Conservation (phyloP, 78 protist species). For the Guillardia theta region DNA sequence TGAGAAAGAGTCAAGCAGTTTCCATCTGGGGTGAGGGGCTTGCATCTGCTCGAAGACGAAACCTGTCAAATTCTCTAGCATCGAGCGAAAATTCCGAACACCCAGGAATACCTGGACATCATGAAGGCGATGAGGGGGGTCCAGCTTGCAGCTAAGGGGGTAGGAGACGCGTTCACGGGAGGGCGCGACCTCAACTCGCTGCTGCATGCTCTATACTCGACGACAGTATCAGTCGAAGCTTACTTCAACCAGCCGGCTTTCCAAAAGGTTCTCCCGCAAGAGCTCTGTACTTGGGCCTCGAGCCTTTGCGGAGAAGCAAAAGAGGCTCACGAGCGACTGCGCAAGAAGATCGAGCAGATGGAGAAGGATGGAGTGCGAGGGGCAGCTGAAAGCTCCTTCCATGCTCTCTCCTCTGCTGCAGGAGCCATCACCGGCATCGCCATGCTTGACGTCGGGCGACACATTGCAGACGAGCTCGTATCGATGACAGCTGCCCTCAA, state of each 20-base stretch:
- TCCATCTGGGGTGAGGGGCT: no score
- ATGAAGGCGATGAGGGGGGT: constrained; percentile 36
- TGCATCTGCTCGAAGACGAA: no score
- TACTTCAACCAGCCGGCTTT: not conserved
- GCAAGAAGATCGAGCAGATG: not conserved
- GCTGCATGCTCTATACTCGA: not conserved
- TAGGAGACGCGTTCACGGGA: constrained; percentile 32
- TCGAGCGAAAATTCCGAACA: no score
- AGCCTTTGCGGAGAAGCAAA: not conserved
- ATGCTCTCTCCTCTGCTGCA: constrained; percentile 11
- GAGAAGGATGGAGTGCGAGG: constrained; percentile 27
- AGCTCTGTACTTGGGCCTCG: not conserved
- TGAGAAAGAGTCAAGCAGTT: no score
- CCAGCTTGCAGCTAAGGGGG: constrained; percentile 18
- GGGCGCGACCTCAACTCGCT: not conserved
- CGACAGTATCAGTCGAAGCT: not conserved
- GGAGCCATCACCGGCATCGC: constrained; percentile 16
- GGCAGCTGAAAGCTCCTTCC: constrained; percentile 32
- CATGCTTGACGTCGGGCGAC: constrained; percentile 19
- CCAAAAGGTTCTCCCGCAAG: not conserved
- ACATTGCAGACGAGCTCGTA: constrained; percentile 24
- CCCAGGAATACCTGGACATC: no score
- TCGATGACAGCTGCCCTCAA: constrained; percentile 14
- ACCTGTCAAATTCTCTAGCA: no score
- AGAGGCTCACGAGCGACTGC: not conserved